Conservation (phyloP, 1,139 yeast genomes). For the Debaryomyces subglobosus region DNA sequence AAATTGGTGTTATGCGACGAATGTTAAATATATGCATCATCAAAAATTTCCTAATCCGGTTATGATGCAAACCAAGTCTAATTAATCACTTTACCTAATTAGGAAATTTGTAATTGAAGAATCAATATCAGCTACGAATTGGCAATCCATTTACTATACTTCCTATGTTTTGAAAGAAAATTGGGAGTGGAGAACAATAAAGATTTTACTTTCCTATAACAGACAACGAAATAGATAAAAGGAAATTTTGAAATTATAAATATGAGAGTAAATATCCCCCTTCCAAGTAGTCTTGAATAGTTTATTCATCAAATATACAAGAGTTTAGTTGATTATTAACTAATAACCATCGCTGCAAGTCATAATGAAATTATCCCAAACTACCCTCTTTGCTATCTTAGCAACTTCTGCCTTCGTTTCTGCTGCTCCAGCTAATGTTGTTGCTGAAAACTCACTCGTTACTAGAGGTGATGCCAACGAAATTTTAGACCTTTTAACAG, state of each 20-base stretch:
- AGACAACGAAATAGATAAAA: slow-evolving; percentile 5
- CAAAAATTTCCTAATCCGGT: slow-evolving; percentile 12
- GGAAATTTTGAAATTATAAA: slow-evolving; percentile 5
- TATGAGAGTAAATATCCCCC: slow-evolving; percentile 6
- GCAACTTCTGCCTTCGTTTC: slow-evolving; percentile 43
- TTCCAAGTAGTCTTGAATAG: not conserved
- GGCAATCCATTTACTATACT: slow-evolving; percentile 2
- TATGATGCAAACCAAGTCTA: slow-evolving; percentile 6
- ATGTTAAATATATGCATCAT: not conserved
- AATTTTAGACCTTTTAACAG: slow-evolving; percentile 37
- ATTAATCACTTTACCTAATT: slow-evolving; percentile 15
- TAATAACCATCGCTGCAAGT: not conserved
- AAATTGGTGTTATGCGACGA: slow-evolving; percentile 1
- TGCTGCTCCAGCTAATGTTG: slow-evolving; percentile 42
- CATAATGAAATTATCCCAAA: slow-evolving; percentile 47
- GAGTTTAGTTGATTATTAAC: slow-evolving; percentile 1
- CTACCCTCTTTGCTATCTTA: slow-evolving; percentile 46
- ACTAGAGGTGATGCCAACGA: slow-evolving; percentile 42
- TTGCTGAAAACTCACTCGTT: slow-evolving; percentile 29
- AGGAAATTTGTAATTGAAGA: slow-evolving; percentile 13
- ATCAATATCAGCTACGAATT: slow-evolving; percentile 3
- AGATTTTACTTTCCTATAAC: slow-evolving; percentile 7
- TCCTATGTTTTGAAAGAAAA: slow-evolving; percentile 5
- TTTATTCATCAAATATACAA: not conserved
- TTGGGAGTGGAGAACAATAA: slow-evolving; percentile 9